These are phyloP conservation scores for Pseudocercospora fijiensis DNA, from an alignment of 2,329 filamentous ascomycete genomes.

Conservation along the genomic window DNA sequence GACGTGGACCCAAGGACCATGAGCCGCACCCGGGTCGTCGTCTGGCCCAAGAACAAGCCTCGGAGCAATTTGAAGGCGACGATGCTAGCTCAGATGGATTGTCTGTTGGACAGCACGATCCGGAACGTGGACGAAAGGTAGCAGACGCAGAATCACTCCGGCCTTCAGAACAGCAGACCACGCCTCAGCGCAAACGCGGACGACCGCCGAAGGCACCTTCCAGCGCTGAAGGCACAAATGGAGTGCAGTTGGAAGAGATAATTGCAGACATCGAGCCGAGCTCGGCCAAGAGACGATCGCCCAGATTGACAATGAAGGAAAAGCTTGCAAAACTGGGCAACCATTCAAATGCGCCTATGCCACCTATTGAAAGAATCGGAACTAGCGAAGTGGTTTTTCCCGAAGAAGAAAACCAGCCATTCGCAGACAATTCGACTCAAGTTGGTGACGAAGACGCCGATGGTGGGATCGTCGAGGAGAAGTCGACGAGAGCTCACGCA, in stretches of 20 bases:
- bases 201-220: background rate
- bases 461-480: background rate
- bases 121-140: background rate
- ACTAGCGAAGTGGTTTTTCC: background rate
- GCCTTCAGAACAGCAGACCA: background rate
- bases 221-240: background rate
- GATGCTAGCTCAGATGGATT: background rate
- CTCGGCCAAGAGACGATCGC: background rate
- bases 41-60: background rate
- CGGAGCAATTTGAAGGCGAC: background rate
- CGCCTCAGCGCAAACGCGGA: background rate
- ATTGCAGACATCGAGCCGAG: background rate
- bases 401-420: background rate
- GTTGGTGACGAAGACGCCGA: background rate
- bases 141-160: background rate
- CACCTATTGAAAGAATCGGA: background rate
- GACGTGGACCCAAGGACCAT: background rate
- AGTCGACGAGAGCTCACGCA: background rate
- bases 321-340: background rate
- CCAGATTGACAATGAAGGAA: background rate
- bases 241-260: background rate
- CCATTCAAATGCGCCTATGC: background rate
- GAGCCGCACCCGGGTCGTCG: background rate
- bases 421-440: background rate
- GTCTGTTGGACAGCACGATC: background rate